Base-by-base conservation (phyloP, 176 grass and related monocot genomes). In the sorghum (Sorghum bicolor) region DNA sequence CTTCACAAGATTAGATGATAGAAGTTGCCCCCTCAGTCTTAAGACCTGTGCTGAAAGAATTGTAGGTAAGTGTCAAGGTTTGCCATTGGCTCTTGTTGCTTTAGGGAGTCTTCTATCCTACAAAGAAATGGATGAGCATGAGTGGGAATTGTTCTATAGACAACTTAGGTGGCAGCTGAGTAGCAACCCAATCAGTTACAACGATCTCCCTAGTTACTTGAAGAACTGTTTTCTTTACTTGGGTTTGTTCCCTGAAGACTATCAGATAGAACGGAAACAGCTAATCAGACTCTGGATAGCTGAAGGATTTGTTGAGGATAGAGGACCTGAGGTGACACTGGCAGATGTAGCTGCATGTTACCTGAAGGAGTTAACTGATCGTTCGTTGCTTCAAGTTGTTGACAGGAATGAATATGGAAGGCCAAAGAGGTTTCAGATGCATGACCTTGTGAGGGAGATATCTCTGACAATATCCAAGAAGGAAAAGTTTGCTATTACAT, bases 191-290 rank as follows among this genome's bases (percentile, higher is more conserved):
- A 66, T 89, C 11, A 92, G 90, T 76, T 87, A 75, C 57, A 74
- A 65, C 6, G 69, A 89, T 65, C 75, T 89, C 30, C 87, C 87
- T 20, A 66, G 41, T 73, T 80, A 89, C 55, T 40, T 92, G 19
- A 92, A 87, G 31, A 84, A 84, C 29, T 92, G 90, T 30, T 86
- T 89, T 44, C 73, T 89, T 38, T 86, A 87, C 38, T 87, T 61
- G 22, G 29, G 90, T 45, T 13, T 92, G 16, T 86, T 89, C 32
- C 90, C 80, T 20, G 87, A 89, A 69, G 82, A 91, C 77, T 67
- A 81, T 81, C 44, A 48, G 26, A 84, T 91, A 32, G 20, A 80
- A 39, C 70, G 81, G 44, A 84, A 81, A 20, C 52, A 75, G 31
- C 22, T 91, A 41, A 88, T 81, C 50, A 87, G 76, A 45, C 70